phyloP scores from a whole-genome alignment of 169 alveolate species.

The Babesia sp. region DNA sequence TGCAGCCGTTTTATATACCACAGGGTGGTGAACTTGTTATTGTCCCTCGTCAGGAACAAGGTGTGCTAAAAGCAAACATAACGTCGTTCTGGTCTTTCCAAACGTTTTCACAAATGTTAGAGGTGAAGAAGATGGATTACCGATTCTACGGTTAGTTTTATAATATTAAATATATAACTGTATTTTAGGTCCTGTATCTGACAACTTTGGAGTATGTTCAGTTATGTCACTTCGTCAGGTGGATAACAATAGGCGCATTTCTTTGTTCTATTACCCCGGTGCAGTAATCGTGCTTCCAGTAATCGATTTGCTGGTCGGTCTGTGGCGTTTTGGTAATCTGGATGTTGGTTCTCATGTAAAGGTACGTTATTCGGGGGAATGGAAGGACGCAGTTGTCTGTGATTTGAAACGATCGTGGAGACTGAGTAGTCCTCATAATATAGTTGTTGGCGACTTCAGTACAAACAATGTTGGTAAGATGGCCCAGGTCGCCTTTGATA shows the following conservation, averaged over 20 bases:
- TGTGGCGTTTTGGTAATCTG: constrained; percentile 13
- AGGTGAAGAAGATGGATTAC: constrained; percentile 19
- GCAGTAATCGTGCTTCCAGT: neutral
- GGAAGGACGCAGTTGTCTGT: constrained; percentile 8
- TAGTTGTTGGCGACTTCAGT: constrained; percentile 16
- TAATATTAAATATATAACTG: neutral
- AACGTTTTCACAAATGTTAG: neutral
- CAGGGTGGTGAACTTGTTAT: constrained; percentile 55
- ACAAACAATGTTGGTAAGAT: neutral
- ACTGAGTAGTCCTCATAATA: neutral
- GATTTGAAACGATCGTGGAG: neutral
- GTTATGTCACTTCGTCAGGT: constrained; percentile 5
- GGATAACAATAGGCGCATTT: constrained; percentile 4
- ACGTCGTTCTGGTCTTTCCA: neutral
- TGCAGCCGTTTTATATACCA: constrained; percentile 1
- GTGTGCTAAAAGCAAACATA: constrained; percentile 4
- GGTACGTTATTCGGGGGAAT: neutral
- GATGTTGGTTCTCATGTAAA: neutral
- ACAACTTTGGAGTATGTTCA: constrained; percentile 9
- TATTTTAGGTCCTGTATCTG: constrained; percentile 9
- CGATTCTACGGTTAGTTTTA: constrained; percentile 11
- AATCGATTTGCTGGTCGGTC: constrained; percentile 16
- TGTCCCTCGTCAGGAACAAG: constrained; percentile 10
- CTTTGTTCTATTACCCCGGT: constrained; percentile 16
- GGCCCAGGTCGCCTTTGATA: constrained; percentile 5